A percentile compares a stretch with the other conserved stretches of the same genome.
Evolutionary conservation across 169 alveolate genomes (phyloP).

Genomic region (Prorocentrum cordatum): DNA sequence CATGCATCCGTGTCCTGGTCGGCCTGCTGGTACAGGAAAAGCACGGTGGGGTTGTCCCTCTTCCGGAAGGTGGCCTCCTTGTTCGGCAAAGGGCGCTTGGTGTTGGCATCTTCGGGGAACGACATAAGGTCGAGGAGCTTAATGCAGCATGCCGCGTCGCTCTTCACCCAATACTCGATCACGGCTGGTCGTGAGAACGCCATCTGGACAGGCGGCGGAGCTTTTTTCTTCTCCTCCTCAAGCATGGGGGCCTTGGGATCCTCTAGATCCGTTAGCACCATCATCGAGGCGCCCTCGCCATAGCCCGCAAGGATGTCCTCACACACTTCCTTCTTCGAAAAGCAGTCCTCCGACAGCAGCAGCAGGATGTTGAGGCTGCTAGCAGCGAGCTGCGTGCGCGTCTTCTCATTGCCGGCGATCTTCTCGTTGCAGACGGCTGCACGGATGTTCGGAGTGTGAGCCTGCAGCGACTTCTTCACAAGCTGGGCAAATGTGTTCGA

Average conservation of each 20-base stretch:
- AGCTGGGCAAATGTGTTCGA: too few relatives aligned
- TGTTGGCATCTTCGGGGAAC: conserved; percentile 48
- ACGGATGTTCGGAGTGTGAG: conserved; percentile 33
- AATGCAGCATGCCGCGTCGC: conserved; percentile 54
- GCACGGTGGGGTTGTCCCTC: conserved; percentile 61
- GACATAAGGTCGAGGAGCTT: conserved; percentile 53
- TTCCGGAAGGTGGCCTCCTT: conserved; percentile 32
- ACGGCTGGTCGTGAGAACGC: conserved; percentile 54
- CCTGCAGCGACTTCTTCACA: neutral
- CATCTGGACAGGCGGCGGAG: conserved; percentile 23
- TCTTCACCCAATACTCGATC: conserved; percentile 44
- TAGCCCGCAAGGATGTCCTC: conserved; percentile 44
- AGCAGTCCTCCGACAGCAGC: conserved; percentile 35
- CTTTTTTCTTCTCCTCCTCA: conserved; percentile 1
- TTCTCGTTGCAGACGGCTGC: conserved; percentile 50
- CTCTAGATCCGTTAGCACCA: neutral
- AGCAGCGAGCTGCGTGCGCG: conserved; percentile 46
- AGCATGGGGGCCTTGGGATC: neutral
- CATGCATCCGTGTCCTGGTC: conserved; percentile 54
- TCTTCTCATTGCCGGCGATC: conserved; percentile 56
- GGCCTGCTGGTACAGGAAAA: conserved; percentile 66
- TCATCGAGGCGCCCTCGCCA: conserved; percentile 9
- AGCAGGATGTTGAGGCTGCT: conserved; percentile 64
- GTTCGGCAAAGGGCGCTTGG: conserved; percentile 48
- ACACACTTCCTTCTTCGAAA: conserved; percentile 41